Evolutionary conservation across 352 stramenopile species (phyloP), one percentile per base, ranked within the genome.

Genomic region (Globisporangium heterothallicum): DNA sequence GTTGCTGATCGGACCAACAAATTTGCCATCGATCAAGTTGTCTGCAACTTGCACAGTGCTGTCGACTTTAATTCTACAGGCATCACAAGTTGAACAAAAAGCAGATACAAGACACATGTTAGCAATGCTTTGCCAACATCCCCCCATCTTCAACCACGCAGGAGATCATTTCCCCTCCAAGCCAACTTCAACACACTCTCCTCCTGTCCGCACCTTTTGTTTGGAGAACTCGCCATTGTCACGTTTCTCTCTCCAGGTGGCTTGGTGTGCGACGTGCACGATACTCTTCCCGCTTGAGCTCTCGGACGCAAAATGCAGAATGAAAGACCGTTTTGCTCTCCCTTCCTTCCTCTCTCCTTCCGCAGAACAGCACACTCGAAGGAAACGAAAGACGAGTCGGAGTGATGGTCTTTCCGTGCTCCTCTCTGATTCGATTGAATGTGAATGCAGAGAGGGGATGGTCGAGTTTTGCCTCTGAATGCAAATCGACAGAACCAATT

Each of bases 11-110:
- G 83, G 63, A 14, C 78, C 38, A 0, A 88, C 69, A 32, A 89
- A 89, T 27, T 53, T 56, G 29, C 78, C 80, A 41, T 84, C 52
- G 53, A 93, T 79, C 19, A 90, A 67, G 63, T 93, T 93, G 54
- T 88, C 50, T 12, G 68, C 74, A 9, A 66, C 8, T 13, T 51
- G 51, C 3, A 58, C 25, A n/a, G 29, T 25, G 6, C 9, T 21
- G 14, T 58, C 51, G 16, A 44, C 49, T 27, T 58, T 58, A 41
- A 58, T 46, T 32, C 51, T 58, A 40, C 29, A 27, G 21, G 18
- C 36, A 14, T 4, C 34, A 44, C 16, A 27, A 13, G 34, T 18
- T 6, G 14, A 4, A 44, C 21, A 4, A 22, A 30, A 43, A 18
- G 6, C 12, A 34, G 5, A 6, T 19, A 40, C 6, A 42, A 56